Conservation (phyloP, 164 flowering plant species). For the Tetracentron sinense region DNA sequence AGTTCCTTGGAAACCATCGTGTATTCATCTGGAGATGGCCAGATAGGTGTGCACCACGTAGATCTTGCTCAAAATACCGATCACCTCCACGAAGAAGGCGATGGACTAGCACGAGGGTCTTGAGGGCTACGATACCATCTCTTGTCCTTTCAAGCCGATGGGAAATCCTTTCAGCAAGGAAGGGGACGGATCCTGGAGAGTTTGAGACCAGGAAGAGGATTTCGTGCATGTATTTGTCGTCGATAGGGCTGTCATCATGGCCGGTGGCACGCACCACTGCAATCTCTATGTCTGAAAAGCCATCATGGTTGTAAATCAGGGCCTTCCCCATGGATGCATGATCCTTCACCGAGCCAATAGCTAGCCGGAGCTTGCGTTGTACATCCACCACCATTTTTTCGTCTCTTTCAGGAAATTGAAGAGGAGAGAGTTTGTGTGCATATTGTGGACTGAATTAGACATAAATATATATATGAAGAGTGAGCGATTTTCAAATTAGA, state of each 20-base stretch:
- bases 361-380: constrained; percentile 43
- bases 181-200: constrained; percentile 44
- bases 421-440: not conserved
- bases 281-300: constrained; percentile 49
- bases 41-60: constrained; percentile 29
- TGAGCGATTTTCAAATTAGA: not conserved
- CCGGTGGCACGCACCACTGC: constrained; percentile 67
- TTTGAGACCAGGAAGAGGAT: constrained; percentile 65
- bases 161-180: constrained; percentile 45
- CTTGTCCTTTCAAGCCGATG: constrained; percentile 51
- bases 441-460: not conserved
- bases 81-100: constrained; percentile 66
- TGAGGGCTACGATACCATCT: constrained; percentile 59
- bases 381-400: constrained; percentile 24
- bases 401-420: not conserved
- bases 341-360: constrained; percentile 64
- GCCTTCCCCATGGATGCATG: constrained; percentile 70
- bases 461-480: constrained; percentile 1
- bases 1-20: constrained; percentile 23
- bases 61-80: constrained; percentile 49
- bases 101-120: constrained; percentile 55
- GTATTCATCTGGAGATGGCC: constrained; percentile 42
- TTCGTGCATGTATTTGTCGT: constrained; percentile 56
- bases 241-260: constrained; percentile 53
- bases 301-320: constrained; percentile 36